Evolutionary conservation across 768 basidiomycete genomes (phyloP), one percentile per base, ranked within the genome.

Genomic region (Suillus americanus): DNA sequence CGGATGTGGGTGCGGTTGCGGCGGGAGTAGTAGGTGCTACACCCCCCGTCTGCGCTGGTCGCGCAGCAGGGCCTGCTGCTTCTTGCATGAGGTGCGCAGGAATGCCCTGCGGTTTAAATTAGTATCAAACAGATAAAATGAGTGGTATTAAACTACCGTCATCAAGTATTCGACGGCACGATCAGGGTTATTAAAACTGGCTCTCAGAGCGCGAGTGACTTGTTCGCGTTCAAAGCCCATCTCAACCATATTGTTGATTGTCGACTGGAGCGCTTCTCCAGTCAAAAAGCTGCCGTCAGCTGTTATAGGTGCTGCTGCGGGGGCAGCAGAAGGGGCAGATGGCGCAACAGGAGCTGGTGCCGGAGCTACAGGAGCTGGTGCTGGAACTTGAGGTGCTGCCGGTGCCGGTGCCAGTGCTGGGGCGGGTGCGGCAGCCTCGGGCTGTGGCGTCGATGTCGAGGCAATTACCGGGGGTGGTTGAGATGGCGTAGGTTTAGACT

Each of bases 101-200:
- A 67, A 95, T 94, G 48, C 93, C 95, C 94, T 95, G 63, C 37
- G 25, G 28, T 33, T 28, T 30, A 62, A 63, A 64, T 66, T 68
- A 61, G 70, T 18, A 60, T 56, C n/a, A 41, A 37, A 56, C 45
- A 63, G 28, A 59, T 57, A 41, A 54, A 25, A 54, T 46, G 55
- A 68, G 56, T 12, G 48, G 61, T 35, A 23, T 14, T 14, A 79
- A n/a, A 90, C 68, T 70, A 96, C 97, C 65, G 74, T 97, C 86
- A 99, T 90, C 62, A 99, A 80, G 77, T 99, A 99, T 76, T 99
- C 97, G n/a, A 95, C 97, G 8, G 97, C 97, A 37, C 97, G 86
- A 70, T 99, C 95, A 9, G 97, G 92, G 78, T 99, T 99, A 78
- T 99, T 99, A 80, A 85, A 99, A 73, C 93, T 95, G 33, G 96